A percentile compares a stretch with the other conserved stretches of the same genome.
phyloP scores from a whole-genome alignment of 352 stramenopile genomes.

The Globisporangium mamillatum region DNA sequence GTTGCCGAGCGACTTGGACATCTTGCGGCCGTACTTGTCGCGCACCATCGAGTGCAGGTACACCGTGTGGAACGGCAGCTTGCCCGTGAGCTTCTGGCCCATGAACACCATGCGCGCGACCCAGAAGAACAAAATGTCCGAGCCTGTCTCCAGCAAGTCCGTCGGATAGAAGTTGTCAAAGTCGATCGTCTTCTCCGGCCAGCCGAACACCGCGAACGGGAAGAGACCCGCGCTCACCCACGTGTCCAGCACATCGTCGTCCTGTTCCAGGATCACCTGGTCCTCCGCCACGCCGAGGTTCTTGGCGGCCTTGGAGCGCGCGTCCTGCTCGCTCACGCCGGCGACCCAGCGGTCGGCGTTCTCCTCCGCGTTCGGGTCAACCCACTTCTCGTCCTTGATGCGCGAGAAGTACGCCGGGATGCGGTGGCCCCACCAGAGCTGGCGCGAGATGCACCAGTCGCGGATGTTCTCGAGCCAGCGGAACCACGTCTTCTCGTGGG shows the following conservation, averaged over 20 bases:
- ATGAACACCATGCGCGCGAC: constrained; percentile 97
- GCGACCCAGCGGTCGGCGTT: constrained; percentile 69
- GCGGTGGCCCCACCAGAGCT: constrained; percentile 99
- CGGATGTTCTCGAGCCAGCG: constrained; percentile 98
- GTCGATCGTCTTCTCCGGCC: constrained; percentile 60
- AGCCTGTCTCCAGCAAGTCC: constrained; percentile 97
- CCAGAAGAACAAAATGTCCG: constrained; percentile 99
- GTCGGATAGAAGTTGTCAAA: constrained; percentile 95
- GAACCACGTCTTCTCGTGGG: constrained; percentile 95
- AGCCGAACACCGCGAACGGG: constrained; percentile 89
- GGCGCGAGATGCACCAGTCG: constrained; percentile 99
- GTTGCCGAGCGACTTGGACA: constrained; percentile 99
- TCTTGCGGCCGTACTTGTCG: constrained; percentile 98
- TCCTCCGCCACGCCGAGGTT: constrained; percentile 61
- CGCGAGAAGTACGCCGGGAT: constrained; percentile 98
- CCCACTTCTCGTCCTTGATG: constrained; percentile 73
- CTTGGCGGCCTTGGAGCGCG: constrained; percentile 76
- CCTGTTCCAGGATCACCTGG: constrained; percentile 91
- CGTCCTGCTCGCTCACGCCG: constrained; percentile 83
- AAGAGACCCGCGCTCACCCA: constrained; percentile 99
- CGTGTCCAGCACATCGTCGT: constrained; percentile 99
- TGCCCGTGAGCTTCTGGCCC: constrained; percentile 95
- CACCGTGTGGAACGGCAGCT: constrained; percentile 96
- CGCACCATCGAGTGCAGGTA: constrained; percentile 98
- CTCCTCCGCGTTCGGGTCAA: constrained; percentile 72